A percentile compares a stretch with the other conserved stretches of the same genome.
phyloP scores from a whole-genome alignment of 2,329 filamentous ascomycete species.

The Lecanicillium sp. region DNA sequence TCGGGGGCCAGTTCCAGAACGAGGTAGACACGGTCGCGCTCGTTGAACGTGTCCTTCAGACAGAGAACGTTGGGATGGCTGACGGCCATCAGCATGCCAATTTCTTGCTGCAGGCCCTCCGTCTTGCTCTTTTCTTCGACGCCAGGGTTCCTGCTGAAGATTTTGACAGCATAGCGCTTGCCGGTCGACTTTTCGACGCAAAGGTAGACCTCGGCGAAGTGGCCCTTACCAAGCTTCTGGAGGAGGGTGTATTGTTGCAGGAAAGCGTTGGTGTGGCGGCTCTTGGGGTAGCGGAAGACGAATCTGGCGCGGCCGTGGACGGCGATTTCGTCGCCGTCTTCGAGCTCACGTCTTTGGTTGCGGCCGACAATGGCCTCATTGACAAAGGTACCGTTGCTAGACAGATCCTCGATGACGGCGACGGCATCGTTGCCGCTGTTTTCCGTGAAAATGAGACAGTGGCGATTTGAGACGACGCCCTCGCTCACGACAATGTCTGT shows the following conservation, averaged over 20 bases:
- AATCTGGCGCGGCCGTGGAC: slow-evolving; percentile 81
- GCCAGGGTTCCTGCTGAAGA: slow-evolving; percentile 82
- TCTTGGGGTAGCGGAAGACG: slow-evolving; percentile 83
- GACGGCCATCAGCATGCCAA: slow-evolving; percentile 94
- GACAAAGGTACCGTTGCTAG: slow-evolving; percentile 93
- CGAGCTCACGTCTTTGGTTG: slow-evolving; percentile 82
- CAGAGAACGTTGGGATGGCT: slow-evolving; percentile 90
- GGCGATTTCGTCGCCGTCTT: slow-evolving; percentile 86
- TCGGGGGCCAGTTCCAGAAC: slow-evolving; percentile 86
- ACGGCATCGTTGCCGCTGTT: slow-evolving; percentile 53
- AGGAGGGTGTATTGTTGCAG: slow-evolving; percentile 78
- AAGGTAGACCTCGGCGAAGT: slow-evolving; percentile 89
- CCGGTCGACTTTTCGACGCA: slow-evolving; percentile 83
- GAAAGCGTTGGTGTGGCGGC: slow-evolving; percentile 69
- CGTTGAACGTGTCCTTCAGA: slow-evolving; percentile 91
- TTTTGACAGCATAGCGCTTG: slow-evolving; percentile 82
- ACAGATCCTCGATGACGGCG: slow-evolving; percentile 86
- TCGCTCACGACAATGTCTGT: slow-evolving; percentile 67
- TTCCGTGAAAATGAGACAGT: slow-evolving; percentile 63
- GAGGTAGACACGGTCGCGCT: slow-evolving; percentile 82
- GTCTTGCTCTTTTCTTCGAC: slow-evolving; percentile 76
- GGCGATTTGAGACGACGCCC: slow-evolving; percentile 80
- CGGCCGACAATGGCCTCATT: slow-evolving; percentile 87
- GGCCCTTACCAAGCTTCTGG: slow-evolving; percentile 85
- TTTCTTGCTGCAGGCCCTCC: slow-evolving; percentile 88